Evolutionary conservation across 768 basidiomycete species (phyloP), one percentile per base, ranked within the genome.

Genomic region (Mycena leptocephala): DNA sequence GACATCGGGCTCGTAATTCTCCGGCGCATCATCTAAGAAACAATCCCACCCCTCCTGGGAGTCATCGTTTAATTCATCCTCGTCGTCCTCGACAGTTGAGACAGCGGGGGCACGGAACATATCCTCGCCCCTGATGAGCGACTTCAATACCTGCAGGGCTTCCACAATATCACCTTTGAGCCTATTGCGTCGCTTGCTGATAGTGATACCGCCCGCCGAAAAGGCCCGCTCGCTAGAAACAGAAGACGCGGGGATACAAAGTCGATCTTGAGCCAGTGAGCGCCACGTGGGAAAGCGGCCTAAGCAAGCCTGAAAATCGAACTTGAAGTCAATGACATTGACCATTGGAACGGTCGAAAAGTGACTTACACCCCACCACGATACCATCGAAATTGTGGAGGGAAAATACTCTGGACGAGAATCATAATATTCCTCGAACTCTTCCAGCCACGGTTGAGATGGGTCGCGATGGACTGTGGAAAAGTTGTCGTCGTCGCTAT

Each of bases 241-340:
- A 0, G 83, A 85, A 0, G 84, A 84, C 14, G 84, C 83, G 86
- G 87, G 86, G 32, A 89, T 81, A 1, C 86, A 67, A 2, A 88
- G 81, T 46, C 85, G 84, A 69, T 88, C 86, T 4, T 78, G 66
- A 13, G 87, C 85, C 2, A 88, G 80, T 0, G 84, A 85, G 0
- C 81, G 83, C 86, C 85, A 87, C 0, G 81, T 79, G 5, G 83
- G 85, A 74, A 84, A 85, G 4, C 79, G 74, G 16, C 13, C 16
- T 4, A 20, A 6, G 18, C 24, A 35, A 6, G 18, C 24, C n/a
- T 13, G n/a, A n/a, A n/a, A n/a, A n/a, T n/a, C n/a, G n/a, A n/a
- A n/a, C n/a, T n/a, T 11, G 22, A n/a, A n/a, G n/a, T n/a, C n/a
- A n/a, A n/a, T n/a, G n/a, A n/a, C n/a, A n/a, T n/a, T n/a, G n/a